Evolutionary conservation across 1,284 basidiomycete genomes (phyloP), one percentile per base, ranked within the genome.

Genomic region (Kwoniella shivajii): DNA sequence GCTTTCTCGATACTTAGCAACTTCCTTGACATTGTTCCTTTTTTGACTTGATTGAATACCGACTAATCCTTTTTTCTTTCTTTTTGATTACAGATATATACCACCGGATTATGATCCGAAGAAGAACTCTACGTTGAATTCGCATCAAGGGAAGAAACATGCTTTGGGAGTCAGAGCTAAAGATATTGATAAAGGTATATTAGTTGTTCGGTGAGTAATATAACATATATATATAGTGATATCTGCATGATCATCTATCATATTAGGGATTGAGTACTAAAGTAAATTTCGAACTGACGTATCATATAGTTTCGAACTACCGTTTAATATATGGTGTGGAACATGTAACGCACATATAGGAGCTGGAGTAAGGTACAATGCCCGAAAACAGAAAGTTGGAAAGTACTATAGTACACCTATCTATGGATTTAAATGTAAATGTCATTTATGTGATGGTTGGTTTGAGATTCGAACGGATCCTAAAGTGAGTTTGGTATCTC

Each of bases 381-480:
- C 96, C 0, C 92, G 97, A 76, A 99, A 99, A 83, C 88, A 88
- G 79, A 96, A 95, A 77, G 84, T 96, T 18, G 96, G 94, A n/a
- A 86, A 85, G 63, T 99, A 99, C 79, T 92, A 90, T 71, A 89
- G 88, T 0, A 98, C 94, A 0, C 90, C 93, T 2, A 96, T 99
- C 52, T 98, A 83, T 75, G 88, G 86, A 0, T 99, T 99, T 74
- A 84, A 90, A 36, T 99, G 95, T 79, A 99, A 98, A 82, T 99
- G 96, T 72, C 92, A 96, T 73, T 79, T 95, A 1, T 99, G 96
- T 71, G 85, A 86, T 57, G 86, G 86, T 22, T 92, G 89, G 89
- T 98, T 99, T 63, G 94, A 96, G 79, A 93, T 99, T 53, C 85
- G 93, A 63, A 99, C 96, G 2, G 96, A 99, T 72, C 96, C 94